Percentiles rank a stretch among this genome's conserved stretches.
Evolutionary conservation across 2,329 filamentous ascomycete species (phyloP).

Genomic region (Aspergillus tamarii): DNA sequence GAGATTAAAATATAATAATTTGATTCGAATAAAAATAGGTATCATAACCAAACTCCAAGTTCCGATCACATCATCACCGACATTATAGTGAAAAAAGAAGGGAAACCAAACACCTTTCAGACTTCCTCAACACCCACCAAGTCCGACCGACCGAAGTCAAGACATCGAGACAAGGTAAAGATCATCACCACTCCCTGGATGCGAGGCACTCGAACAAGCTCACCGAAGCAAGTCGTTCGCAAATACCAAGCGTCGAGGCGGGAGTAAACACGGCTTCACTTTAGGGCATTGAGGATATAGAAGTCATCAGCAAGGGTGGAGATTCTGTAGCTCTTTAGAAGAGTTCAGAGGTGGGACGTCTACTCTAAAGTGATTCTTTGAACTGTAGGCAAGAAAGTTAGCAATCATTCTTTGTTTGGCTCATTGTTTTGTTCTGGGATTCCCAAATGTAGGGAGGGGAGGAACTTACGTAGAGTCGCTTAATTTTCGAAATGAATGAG

Average conservation of each 20-base stretch:
- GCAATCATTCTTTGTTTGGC: conserved; percentile 13
- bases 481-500: conserved; percentile 36
- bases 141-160: conserved; percentile 75
- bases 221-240: conserved; percentile 41
- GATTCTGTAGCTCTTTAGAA: conserved; percentile 88
- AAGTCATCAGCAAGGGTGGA: conserved; percentile 92
- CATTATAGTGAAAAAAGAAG: conserved; percentile 58
- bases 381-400: conserved; percentile 40
- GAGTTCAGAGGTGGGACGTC: conserved; percentile 87
- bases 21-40: background rate
- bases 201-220: conserved; percentile 42
- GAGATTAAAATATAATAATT: background rate
- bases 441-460: conserved; percentile 29
- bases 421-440: background rate
- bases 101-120: conserved; percentile 70
- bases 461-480: conserved; percentile 49
- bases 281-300: conserved; percentile 83
- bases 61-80: conserved; percentile 9
- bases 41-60: background rate
- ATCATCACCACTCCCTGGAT: conserved; percentile 94
- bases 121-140: conserved; percentile 86
- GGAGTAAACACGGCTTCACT: conserved; percentile 73
- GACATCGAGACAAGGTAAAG: conserved; percentile 74
- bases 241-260: conserved; percentile 38
- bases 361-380: conserved; percentile 98